These are phyloP conservation scores for Bryum argenteum DNA, from an alignment of 225 moss, liverwort and hornwort genomes.

Conservation along the genomic window DNA sequence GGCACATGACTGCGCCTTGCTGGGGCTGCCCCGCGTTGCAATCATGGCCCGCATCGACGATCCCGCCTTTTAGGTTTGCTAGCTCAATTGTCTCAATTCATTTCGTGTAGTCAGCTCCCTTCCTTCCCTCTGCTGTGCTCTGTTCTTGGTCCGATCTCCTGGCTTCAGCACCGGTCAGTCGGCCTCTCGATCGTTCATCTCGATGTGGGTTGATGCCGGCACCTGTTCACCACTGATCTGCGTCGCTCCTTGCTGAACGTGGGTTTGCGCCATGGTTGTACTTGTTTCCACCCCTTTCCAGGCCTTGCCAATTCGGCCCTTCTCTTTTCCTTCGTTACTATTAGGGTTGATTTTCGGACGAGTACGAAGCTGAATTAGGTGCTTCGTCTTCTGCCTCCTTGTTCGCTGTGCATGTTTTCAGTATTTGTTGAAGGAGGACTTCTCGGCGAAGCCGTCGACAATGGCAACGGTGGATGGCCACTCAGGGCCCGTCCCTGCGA, in stretches of 20 bases:
- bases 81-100: too few species aligned
- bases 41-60: constrained; percentile 26
- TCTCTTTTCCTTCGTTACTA: not conserved
- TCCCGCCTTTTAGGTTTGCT: constrained; percentile 20
- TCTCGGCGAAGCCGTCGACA: constrained; percentile 22
- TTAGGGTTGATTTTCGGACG: constrained; percentile 6
- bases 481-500: constrained; percentile 18
- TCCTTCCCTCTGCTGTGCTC: not conserved
- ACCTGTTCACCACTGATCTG: not conserved
- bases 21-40: not conserved
- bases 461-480: constrained; percentile 29
- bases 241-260: not conserved
- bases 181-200: not conserved
- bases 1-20: not conserved
- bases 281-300: not conserved
- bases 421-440: constrained; percentile 45
- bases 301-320: not conserved
- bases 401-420: constrained; percentile 7
- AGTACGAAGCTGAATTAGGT: constrained; percentile 11
- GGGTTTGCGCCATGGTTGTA: not conserved
- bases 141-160: not conserved
- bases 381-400: not conserved
- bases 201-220: not conserved
- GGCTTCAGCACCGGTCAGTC: not conserved
- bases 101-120: not conserved